These are phyloP conservation scores for Botrytis elliptica DNA, from an alignment of 2,329 filamentous ascomycete genomes.

Conservation along the genomic window DNA sequence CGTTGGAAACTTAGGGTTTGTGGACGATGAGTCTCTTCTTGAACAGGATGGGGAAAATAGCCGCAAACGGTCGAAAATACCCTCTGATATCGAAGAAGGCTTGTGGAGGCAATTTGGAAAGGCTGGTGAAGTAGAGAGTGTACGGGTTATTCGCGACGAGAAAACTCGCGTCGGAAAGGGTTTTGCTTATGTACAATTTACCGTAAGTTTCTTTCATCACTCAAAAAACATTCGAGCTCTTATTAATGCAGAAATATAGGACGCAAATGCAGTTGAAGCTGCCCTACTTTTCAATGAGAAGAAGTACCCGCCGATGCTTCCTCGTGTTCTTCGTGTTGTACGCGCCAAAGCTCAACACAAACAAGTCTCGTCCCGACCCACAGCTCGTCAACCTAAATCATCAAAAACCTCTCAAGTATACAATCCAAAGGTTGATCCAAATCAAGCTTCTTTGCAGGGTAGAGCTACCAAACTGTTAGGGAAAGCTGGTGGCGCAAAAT, in stretches of 20 bases:
- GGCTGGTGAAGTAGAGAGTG: constrained; percentile 83
- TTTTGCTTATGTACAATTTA: constrained; percentile 96
- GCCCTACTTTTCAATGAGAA: constrained; percentile 86
- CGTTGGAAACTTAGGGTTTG: constrained; percentile 92
- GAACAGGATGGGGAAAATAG: constrained; percentile 64
- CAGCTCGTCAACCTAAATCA: constrained; percentile 42
- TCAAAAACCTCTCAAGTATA: constrained; percentile 46
- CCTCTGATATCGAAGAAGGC: constrained; percentile 88
- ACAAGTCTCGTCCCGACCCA: constrained; percentile 34
- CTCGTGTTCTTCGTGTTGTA: constrained; percentile 78
- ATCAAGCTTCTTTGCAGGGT: constrained; percentile 70
- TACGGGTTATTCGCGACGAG: constrained; percentile 85
- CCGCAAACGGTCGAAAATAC: constrained; percentile 71
- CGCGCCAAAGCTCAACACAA: constrained; percentile 59
- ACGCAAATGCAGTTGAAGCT: constrained; percentile 85
- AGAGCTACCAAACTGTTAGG: constrained; percentile 73
- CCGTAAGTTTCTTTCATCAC: constrained; percentile 47
- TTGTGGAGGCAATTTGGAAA: constrained; percentile 79
- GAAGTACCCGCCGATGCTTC: constrained; percentile 92
- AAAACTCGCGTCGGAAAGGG: constrained; percentile 94
- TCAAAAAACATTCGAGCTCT: background rate
- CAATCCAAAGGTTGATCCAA: constrained; percentile 66
- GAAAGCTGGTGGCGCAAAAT: constrained; percentile 56
- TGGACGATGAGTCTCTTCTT: constrained; percentile 81
- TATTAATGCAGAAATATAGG: constrained; percentile 45